Conservation (phyloP, 352 stramenopile species). For the Pythium folliculosum region DNA sequence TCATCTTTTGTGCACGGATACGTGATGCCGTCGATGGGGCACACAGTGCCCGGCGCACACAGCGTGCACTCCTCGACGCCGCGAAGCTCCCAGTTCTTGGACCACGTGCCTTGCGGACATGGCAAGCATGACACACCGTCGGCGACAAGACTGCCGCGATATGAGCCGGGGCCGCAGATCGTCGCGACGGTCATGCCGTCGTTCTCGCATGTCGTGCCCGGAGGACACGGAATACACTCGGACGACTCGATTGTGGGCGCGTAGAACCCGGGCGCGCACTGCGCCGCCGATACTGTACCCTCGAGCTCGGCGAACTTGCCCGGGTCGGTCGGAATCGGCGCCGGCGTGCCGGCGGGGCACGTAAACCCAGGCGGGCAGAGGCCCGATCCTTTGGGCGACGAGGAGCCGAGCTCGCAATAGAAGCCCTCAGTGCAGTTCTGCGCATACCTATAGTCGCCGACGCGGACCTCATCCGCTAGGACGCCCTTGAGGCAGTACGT, state of each 20-base stretch:
- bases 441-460: slow-evolving; percentile 88
- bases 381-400: slow-evolving; percentile 90
- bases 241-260: slow-evolving; percentile 95
- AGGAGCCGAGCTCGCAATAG: slow-evolving; percentile 94
- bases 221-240: slow-evolving; percentile 91
- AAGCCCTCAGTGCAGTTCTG: slow-evolving; percentile 95
- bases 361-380: slow-evolving; percentile 94
- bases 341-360: slow-evolving; percentile 92
- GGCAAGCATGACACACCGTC: slow-evolving; percentile 90
- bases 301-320: slow-evolving; percentile 92
- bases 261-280: slow-evolving; percentile 96
- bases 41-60: slow-evolving; percentile 93
- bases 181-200: slow-evolving; percentile 87
- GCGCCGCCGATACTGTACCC: slow-evolving; percentile 89
- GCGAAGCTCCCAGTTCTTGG: slow-evolving; percentile 97
- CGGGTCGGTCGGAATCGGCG: slow-evolving; percentile 91
- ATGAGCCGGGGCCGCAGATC: slow-evolving; percentile 93
- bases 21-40: slow-evolving; percentile 94
- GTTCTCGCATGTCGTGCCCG: slow-evolving; percentile 90
- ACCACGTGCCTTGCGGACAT: slow-evolving; percentile 96
- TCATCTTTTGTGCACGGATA: slow-evolving; percentile 92
- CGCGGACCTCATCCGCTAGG: slow-evolving; percentile 84
- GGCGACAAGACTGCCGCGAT: slow-evolving; percentile 80
- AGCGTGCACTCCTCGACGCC: slow-evolving; percentile 92
- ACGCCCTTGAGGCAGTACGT: slow-evolving; percentile 96